These are phyloP conservation scores for Fonsecaea monophora DNA, from an alignment of 2,329 filamentous ascomycete genomes.

Conservation along the genomic window DNA sequence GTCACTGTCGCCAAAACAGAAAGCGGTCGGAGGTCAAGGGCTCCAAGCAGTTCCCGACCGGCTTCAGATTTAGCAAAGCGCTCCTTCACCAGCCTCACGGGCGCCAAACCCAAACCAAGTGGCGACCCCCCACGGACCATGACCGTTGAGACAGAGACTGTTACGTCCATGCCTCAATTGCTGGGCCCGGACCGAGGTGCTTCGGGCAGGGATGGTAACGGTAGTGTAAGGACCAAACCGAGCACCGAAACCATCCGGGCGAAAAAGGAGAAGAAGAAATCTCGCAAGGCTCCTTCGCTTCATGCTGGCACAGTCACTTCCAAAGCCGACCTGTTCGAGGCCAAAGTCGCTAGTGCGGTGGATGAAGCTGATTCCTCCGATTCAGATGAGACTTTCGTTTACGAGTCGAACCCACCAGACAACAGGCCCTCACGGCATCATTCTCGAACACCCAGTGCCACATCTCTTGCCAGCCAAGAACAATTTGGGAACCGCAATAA, in stretches of 20 bases:
- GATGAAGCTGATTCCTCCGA: constrained; percentile 96
- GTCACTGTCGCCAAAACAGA: constrained; percentile 50
- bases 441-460: constrained; percentile 91
- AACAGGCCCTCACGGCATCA: constrained; percentile 77
- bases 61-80: constrained; percentile 66
- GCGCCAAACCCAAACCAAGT: constrained; percentile 69
- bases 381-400: constrained; percentile 98
- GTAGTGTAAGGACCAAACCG: constrained; percentile 81
- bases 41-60: constrained; percentile 51
- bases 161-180: constrained; percentile 86
- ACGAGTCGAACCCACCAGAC: constrained; percentile 89
- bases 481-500: constrained; percentile 63
- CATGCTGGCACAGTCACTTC: constrained; percentile 71
- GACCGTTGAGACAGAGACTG: constrained; percentile 97
- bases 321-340: constrained; percentile 97
- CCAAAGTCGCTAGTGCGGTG: constrained; percentile 92
- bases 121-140: constrained; percentile 86
- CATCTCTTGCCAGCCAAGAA: constrained; percentile 68
- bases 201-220: constrained; percentile 67
- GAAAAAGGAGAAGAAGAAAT: constrained; percentile 83
- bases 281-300: constrained; percentile 72
- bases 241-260: constrained; percentile 96
- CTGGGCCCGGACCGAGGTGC: constrained; percentile 63
- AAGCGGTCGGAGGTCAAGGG: constrained; percentile 47
- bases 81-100: constrained; percentile 70